Conservation (phyloP, 768 basidiomycete species). For the Mrakia gelida region DNA sequence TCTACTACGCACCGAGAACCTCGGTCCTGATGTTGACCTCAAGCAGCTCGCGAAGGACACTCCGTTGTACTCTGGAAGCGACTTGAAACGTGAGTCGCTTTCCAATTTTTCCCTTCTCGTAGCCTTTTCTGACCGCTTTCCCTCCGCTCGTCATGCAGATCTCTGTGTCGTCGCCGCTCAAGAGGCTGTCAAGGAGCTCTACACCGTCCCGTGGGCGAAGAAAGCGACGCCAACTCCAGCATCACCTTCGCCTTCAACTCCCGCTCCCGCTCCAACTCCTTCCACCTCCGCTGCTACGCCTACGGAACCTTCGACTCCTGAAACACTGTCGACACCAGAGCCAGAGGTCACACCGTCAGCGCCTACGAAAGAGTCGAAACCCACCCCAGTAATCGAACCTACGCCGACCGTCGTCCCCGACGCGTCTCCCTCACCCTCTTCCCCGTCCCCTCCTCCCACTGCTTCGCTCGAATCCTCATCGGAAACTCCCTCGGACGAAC, state of each 20-base stretch:
- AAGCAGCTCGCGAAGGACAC: slow-evolving; percentile 63
- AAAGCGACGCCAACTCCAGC: slow-evolving; percentile 3
- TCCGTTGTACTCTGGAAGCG: slow-evolving; percentile 86
- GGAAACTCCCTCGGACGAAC: not conserved
- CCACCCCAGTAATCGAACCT: not conserved
- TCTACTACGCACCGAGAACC: slow-evolving; percentile 70
- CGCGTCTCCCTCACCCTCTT: not conserved
- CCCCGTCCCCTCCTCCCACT: not conserved
- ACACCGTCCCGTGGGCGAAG: slow-evolving; percentile 69
- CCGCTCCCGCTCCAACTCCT: slow-evolving; percentile 11
- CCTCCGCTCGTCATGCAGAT: slow-evolving; percentile 51
- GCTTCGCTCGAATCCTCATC: not conserved
- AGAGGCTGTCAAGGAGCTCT: slow-evolving; percentile 80
- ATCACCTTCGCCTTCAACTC: not conserved
- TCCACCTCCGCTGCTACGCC: not conserved
- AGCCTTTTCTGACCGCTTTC: slow-evolving; percentile 1
- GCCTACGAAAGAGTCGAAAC: not conserved
- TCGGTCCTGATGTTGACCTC: slow-evolving; percentile 63
- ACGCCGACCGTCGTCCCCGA: not conserved
- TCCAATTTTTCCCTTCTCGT: slow-evolving; percentile 14
- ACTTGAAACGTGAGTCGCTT: slow-evolving; percentile 73
- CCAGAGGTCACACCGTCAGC: no score
- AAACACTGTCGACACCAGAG: not conserved
- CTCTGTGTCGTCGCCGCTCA: slow-evolving; percentile 88
- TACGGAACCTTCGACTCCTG: not conserved